Base-by-base conservation (phyloP, 139 green algal species). In the Chlamydomonas schloesseri region DNA sequence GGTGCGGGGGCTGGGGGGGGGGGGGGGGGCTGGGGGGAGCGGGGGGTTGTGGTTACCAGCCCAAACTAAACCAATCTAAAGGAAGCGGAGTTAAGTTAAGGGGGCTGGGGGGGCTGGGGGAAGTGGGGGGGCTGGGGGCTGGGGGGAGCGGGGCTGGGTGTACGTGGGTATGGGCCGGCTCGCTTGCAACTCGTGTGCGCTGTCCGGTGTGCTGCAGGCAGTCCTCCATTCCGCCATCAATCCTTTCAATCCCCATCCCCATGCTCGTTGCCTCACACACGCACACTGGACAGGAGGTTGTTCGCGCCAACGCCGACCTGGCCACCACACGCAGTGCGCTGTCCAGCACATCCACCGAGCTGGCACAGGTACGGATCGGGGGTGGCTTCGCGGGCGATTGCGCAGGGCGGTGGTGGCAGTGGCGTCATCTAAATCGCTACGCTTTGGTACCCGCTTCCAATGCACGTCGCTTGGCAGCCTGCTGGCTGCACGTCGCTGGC, bases 241-340 rank as follows among this genome's bases (percentile, higher is more conserved):
- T 78, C 46, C 24, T 42, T 8, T 55, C 36, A 31, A 6, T 5
- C 33, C 55, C 13, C 55, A 31, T 47, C 71, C 26, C 46, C 42
- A 24, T 46, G 2, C 42, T 23, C 26, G 47, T 29, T 36, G 0
- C n/a, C n/a, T n/a, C n/a, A n/a, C n/a, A n/a, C n/a, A n/a, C n/a
- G n/a, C n/a, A n/a, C n/a, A n/a, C n/a, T n/a, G n/a, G n/a, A n/a
- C 62, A 84, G 78, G 78, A 84, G 78, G 64, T 84, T 11, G 62
- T 75, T 2, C 42, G 29, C 20, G 64, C 78, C 64, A 75, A 67
- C n/a, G 31, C 42, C 2, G 3, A 31, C 13, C 78, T 84, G 28
- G 71, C 64, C 37, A 55, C 64, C 42, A 18, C 78, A 21, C 42
- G 46, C 28, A 84, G 78, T 29, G 78, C 42, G 0, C 64, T 74